These are phyloP conservation scores for Cornus controversa DNA, from an alignment of 148 eudicot genomes.

Conservation along the genomic window DNA sequence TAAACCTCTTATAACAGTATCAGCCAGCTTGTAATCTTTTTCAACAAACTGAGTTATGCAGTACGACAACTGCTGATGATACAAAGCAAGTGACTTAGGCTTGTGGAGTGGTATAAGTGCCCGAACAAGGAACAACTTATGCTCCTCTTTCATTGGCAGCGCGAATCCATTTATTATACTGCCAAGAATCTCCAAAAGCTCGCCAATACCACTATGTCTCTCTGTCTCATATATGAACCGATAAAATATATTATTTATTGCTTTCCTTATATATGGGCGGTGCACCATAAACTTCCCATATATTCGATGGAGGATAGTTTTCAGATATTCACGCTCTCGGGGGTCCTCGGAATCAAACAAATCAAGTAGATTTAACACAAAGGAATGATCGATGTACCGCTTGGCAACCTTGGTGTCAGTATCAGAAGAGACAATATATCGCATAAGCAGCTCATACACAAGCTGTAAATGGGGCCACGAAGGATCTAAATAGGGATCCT, in stretches of 20 bases:
- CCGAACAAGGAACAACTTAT: constrained; percentile 61
- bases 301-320: constrained; percentile 50
- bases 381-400: constrained; percentile 53
- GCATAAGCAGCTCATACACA: constrained; percentile 54
- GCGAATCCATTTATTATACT: constrained; percentile 74
- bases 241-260: constrained; percentile 55
- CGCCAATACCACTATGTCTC: constrained; percentile 60
- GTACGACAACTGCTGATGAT: constrained; percentile 64
- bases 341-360: constrained; percentile 61
- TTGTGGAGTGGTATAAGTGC: constrained; percentile 69
- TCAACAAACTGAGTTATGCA: constrained; percentile 70
- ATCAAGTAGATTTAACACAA: constrained; percentile 53
- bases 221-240: constrained; percentile 60
- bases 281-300: constrained; percentile 71
- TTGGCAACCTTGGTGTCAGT: constrained; percentile 62
- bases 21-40: constrained; percentile 64
- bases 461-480: constrained; percentile 70
- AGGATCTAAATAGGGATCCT: constrained; percentile 54
- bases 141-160: constrained; percentile 74
- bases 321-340: constrained; percentile 52
- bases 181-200: constrained; percentile 66
- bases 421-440: constrained; percentile 53
- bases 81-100: constrained; percentile 48
- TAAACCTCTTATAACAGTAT: constrained; percentile 61
- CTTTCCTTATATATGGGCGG: constrained; percentile 58